Evolutionary conservation across 2,329 filamentous ascomycete genomes (phyloP).

Genomic region (Herpotrichia juniperi): DNA sequence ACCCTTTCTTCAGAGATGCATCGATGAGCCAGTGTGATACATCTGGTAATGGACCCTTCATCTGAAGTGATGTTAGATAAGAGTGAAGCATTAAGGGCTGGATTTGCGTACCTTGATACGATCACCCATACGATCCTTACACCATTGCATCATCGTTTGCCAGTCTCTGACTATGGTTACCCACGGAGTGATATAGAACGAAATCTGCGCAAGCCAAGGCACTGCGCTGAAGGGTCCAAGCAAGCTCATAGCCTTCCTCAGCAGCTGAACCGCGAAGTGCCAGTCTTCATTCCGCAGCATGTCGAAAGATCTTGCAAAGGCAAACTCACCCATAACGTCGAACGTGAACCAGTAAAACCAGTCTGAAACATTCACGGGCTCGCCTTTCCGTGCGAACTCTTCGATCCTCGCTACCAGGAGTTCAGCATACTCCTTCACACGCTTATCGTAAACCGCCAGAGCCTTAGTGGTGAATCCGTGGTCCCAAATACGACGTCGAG

Average conservation of each 20-base stretch:
- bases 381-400: neutral
- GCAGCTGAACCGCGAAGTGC: conserved; percentile 5
- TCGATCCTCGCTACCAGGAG: conserved; percentile 33
- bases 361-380: neutral
- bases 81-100: too few species aligned
- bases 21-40: conserved; percentile 5
- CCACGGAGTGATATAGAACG: neutral
- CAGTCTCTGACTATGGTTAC: neutral
- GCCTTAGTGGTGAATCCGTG: conserved; percentile 51
- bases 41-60: too few species aligned
- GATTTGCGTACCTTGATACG: too few species aligned
- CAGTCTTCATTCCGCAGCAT: conserved; percentile 10
- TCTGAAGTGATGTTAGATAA: too few species aligned
- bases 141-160: too few species aligned
- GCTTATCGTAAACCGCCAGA: conserved; percentile 45
- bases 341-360: conserved; percentile 14
- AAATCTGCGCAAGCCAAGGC: too few species aligned
- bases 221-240: conserved; percentile 6
- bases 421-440: conserved; percentile 40
- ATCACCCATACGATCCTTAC: too few species aligned
- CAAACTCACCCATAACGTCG: conserved; percentile 48
- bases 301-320: conserved; percentile 54
- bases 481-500: conserved; percentile 37
- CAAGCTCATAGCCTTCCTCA: conserved; percentile 5
- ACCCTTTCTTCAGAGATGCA: neutral